Conservation (phyloP, 805 yeast genomes). For the Yarrowia deformans region DNA sequence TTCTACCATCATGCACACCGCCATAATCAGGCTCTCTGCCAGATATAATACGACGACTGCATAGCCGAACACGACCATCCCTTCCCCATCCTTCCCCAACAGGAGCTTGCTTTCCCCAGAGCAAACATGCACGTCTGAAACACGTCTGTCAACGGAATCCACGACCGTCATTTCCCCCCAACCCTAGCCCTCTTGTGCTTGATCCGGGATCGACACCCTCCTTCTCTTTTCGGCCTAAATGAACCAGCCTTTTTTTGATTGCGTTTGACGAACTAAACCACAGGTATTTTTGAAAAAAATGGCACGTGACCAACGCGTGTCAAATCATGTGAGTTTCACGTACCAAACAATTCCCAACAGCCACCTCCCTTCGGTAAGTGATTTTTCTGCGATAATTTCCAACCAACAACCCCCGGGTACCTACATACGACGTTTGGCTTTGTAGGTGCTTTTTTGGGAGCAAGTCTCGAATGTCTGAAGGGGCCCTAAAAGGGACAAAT, state of each 20-base stretch:
- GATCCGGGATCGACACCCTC: neutral
- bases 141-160: neutral
- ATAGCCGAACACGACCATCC: too few relatives aligned
- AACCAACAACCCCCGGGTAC: neutral
- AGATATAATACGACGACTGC: too few relatives aligned
- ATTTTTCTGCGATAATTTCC: neutral
- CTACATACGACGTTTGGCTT: conserved; percentile 6
- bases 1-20: too few relatives aligned
- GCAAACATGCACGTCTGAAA: conserved; percentile 6
- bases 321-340: neutral
- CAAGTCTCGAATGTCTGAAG: neutral
- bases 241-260: too few relatives aligned
- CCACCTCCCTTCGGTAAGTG: too few relatives aligned
- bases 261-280: too few relatives aligned
- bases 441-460: conserved; percentile 17
- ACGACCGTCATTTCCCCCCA: neutral
- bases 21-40: too few relatives aligned
- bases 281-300: too few relatives aligned
- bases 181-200: neutral
- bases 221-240: conserved; percentile 19
- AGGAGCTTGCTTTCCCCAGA: too few relatives aligned
- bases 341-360: too few relatives aligned
- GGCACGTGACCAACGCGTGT: neutral
- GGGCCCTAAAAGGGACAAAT: neutral
- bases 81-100: too few relatives aligned